A percentile compares a stretch with the other conserved stretches of the same genome.
Conservation (phyloP, 2,329 filamentous ascomycete genomes). For the Cordyceps cicadae region DNA sequence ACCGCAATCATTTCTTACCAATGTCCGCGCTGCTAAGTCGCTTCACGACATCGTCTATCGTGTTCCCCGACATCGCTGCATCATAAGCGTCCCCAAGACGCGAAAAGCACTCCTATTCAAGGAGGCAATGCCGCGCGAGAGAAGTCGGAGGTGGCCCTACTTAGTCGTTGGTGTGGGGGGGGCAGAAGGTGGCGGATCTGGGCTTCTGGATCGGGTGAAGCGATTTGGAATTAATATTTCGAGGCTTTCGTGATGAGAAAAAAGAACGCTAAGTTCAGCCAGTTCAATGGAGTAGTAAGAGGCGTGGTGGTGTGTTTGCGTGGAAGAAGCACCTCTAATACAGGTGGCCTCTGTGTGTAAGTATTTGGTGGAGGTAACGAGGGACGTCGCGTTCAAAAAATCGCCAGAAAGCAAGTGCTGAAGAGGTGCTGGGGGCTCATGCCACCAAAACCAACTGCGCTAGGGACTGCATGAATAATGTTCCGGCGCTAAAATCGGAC, state of each 20-base stretch:
- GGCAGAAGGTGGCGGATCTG: neutral
- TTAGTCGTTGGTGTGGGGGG: neutral
- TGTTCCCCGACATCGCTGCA: conserved; percentile 52
- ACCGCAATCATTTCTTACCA: conserved; percentile 30
- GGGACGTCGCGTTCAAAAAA: conserved; percentile 31
- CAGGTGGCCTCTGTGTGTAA: neutral
- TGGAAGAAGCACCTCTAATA: neutral
- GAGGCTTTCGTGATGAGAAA: neutral
- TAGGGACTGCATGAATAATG: conserved; percentile 30
- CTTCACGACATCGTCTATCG: conserved; percentile 56
- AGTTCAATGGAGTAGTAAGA: neutral
- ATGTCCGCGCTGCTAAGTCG: conserved; percentile 48
- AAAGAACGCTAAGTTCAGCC: conserved; percentile 15
- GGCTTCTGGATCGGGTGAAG: neutral
- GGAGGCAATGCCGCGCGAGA: conserved; percentile 13
- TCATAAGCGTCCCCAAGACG: conserved; percentile 33
- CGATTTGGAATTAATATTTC: conserved; percentile 10
- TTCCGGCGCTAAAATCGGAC: conserved; percentile 20
- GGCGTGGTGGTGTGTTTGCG: conserved; percentile 3
- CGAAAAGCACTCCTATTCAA: conserved; percentile 29
- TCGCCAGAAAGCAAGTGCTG: conserved; percentile 21
- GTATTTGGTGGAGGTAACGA: conserved; percentile 12
- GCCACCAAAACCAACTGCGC: conserved; percentile 34
- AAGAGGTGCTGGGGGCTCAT: conserved; percentile 30
- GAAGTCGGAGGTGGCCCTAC: conserved; percentile 11